Conservation (phyloP, 805 yeast species). For the Diddensiella transvaalensis region DNA sequence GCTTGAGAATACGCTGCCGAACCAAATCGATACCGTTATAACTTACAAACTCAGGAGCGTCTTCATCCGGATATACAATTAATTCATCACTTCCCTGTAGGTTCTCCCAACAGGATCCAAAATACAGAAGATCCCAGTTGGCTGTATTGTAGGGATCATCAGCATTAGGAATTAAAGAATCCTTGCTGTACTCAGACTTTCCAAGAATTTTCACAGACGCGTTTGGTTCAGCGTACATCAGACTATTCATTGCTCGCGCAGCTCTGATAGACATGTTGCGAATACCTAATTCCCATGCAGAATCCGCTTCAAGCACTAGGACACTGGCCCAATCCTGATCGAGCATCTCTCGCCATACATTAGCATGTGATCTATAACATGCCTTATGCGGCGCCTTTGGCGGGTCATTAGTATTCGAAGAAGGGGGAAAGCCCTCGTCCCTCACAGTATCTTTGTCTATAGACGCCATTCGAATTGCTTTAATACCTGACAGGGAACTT, state of each 20-base stretch:
- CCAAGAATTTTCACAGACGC: background rate
- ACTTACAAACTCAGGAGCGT: constrained; percentile 2
- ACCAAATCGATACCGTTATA: background rate
- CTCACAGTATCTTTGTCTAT: constrained; percentile 2
- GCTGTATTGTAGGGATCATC: constrained; percentile 12
- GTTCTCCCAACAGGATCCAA: constrained; percentile 11
- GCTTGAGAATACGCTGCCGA: constrained; percentile 6
- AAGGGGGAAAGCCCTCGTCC: constrained; percentile 10
- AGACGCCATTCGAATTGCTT: constrained; percentile 1
- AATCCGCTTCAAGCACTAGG: constrained; percentile 16
- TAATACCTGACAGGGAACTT: constrained; percentile 9
- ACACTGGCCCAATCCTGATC: constrained; percentile 14
- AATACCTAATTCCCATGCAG: constrained; percentile 18
- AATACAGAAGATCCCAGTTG: constrained; percentile 14
- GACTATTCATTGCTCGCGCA: constrained; percentile 12
- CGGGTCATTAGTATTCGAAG: constrained; percentile 3
- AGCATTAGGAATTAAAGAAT: background rate
- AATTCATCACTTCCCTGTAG: background rate
- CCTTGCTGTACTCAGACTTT: background rate
- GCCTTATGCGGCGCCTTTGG: no score
- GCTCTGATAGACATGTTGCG: background rate
- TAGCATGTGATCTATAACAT: constrained; percentile 17
- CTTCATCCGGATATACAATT: constrained; percentile 6
- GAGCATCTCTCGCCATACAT: constrained; percentile 16
- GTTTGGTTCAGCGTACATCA: background rate